Evolutionary conservation across 345 rosid genomes (phyloP), one percentile per base, ranked within the genome.

Genomic region (Hevea brasiliensis): DNA sequence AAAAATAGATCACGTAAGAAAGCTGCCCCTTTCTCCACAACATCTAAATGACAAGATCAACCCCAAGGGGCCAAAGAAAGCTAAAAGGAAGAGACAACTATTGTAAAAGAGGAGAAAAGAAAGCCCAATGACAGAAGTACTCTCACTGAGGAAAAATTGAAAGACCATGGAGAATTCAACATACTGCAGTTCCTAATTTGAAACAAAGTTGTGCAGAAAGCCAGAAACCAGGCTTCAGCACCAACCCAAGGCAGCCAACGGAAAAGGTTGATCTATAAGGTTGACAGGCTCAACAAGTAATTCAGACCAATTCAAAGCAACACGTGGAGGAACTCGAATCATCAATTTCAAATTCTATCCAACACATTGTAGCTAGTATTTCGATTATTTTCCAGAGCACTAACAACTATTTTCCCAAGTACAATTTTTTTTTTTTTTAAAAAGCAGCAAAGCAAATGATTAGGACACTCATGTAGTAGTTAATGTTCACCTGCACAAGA

Each of bases 401-500:
- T 42, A 44, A 2, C 5, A 53, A 65, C 41, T 24, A 55, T n/a
- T 15, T 63, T 45, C 70, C 61, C 40, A 32, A 23, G 32, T 20
- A 53, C 15, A 55, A 64, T 54, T 20, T 35, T 2, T 20, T 41
- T 54, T 20, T 35, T 2, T 20, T 41, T 9, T 55, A 51, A 65
- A 37, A 51, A 47, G 37, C 21, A 64, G 51, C 58, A 24, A 54
- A 26, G 21, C 63, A 51, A 37, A 23, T 8, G 48, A 17, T 4
- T 18, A 41, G 44, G 21, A 8, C 11, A 62, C 54, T 26, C 47
- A 7, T 21, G 21, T 27, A 29, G 17, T 35, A 59, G 37, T 29
- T 10, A 48, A 8, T 37, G 37, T 29, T 79, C 54, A 90, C 99
- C 97, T 91, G 98, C 12, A 95, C 99, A 11, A 84, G 84, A 70